A percentile compares a stretch with the other conserved stretches of the same genome.
Conservation (phyloP, 139 green algal species). For the Haematococcus sp. region DNA sequence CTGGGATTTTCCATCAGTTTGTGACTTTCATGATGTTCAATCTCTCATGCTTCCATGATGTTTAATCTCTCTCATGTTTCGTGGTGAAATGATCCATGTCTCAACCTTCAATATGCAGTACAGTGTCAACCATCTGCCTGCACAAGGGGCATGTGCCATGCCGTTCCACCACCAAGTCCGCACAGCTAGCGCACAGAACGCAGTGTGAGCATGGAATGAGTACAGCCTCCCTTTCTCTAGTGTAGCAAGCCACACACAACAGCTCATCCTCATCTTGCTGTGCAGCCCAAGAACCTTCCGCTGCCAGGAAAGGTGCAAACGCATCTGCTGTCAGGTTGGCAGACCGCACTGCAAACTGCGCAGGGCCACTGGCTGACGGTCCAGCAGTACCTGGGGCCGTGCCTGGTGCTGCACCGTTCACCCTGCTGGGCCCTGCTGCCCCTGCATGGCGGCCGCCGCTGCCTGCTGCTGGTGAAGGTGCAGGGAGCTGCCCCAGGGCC, state of each 20-base stretch:
- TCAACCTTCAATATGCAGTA: no score
- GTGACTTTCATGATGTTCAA: no score
- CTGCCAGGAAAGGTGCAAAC: not conserved
- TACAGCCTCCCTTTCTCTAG: not conserved
- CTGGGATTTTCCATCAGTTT: no score
- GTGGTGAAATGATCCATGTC: no score
- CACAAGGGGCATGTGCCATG: not conserved
- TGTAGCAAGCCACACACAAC: not conserved
- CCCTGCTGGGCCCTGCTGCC: not conserved
- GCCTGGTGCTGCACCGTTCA: not conserved
- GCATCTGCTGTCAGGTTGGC: not conserved
- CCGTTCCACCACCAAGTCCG: not conserved
- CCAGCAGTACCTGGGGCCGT: not conserved
- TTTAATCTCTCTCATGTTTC: no score
- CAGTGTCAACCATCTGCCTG: not conserved
- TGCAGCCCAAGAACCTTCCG: not conserved
- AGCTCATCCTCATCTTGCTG: slow-evolving; percentile 1
- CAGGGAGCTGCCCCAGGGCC: no score
- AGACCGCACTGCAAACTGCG: not conserved
- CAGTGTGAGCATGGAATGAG: slow-evolving; percentile 5
- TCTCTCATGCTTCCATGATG: no score
- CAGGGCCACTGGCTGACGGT: not conserved
- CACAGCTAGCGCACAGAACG: slow-evolving; percentile 1
- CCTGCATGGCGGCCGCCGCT: not conserved
- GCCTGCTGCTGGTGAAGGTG: no score